Evolutionary conservation across 2,329 filamentous ascomycete genomes (phyloP), one percentile per base, ranked within the genome.

Genomic region (Plectosphaerella plurivora): DNA sequence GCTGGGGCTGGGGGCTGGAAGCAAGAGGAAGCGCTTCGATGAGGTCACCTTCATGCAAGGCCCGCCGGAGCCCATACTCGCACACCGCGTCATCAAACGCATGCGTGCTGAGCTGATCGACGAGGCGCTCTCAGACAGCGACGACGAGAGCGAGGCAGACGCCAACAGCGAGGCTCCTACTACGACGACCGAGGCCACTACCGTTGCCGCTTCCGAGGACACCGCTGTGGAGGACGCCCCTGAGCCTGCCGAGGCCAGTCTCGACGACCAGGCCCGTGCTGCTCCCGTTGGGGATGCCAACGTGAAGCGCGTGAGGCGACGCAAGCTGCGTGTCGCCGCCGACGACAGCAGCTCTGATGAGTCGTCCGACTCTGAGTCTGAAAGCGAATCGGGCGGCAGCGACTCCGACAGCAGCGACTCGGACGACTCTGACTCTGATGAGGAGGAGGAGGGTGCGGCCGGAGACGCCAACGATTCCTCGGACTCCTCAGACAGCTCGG

Each of bases 61-160:
- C 51, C 71, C 77, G 14, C 68, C 76, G 11, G 78, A 83, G 52
- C 72, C 72, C 50, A 71, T 74, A 42, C 74, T 86, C 65, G 75
- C 78, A 55, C 70, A 71, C 52, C 76, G 83, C 24, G 72, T 84
- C 49, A 73, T 83, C 45, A 85, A 83, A 72, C 79, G 83, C 51
- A 83, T 85, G 73, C 79, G 83, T 33, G 79, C 82, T 9, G 82
- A 86, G 65, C 72, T 75, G 56, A 73, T 86, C 28, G 59, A 83
- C 35, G 75, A 76, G 33, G 76, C 81, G 60, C 68, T 86, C n/a
- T 75, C 73, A 1, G 76, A 78, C 49, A 71, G 69, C 47, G 76
- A 73, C 20, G 72, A 75, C 51, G 71, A 67, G 46, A 67, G 68
- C 54, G 51, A 60, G 63, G 16, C 59, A 59, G 16, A 60, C 58